A percentile compares a stretch with the other conserved stretches of the same genome.
Evolutionary conservation across 2,329 filamentous ascomycete genomes (phyloP).

Genomic region (Ambrosiella xylebori): DNA sequence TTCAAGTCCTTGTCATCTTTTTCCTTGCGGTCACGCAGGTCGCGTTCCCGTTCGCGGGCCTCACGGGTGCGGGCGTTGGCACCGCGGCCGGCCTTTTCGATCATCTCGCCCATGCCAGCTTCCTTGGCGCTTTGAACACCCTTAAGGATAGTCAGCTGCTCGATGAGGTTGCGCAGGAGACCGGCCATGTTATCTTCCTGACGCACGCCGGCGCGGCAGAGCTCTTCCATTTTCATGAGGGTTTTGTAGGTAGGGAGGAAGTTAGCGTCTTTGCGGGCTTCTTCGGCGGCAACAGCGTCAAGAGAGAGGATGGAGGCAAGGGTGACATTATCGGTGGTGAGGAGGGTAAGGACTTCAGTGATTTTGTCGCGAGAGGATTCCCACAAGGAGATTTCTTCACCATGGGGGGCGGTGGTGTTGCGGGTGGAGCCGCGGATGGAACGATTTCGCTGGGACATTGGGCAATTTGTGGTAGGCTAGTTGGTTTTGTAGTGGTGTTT

Average conservation of each 20-base stretch:
- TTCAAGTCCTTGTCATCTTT: conserved; percentile 11
- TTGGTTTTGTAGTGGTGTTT: not conserved
- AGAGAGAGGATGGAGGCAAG: conserved; percentile 23
- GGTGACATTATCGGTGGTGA: conserved; percentile 28
- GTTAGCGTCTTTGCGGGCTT: conserved; percentile 21
- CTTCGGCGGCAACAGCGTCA: conserved; percentile 26
- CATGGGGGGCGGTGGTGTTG: conserved; percentile 26
- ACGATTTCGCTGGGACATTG: conserved; percentile 28
- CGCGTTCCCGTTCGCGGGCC: conserved; percentile 1
- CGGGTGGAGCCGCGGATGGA: conserved; percentile 28
- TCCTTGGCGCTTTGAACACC: conserved; percentile 29
- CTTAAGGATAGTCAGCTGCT: conserved; percentile 26
- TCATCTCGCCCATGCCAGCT: conserved; percentile 16
- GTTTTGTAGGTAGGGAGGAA: conserved; percentile 14
- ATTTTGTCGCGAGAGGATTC: conserved; percentile 24
- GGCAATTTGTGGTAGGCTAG: conserved; percentile 2
- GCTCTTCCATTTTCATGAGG: conserved; percentile 27
- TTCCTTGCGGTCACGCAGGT: conserved; percentile 14
- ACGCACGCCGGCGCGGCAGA: conserved; percentile 27
- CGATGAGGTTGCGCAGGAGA: conserved; percentile 23
- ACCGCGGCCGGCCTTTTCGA: conserved; percentile 3
- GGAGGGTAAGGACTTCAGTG: conserved; percentile 23
- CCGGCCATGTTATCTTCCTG: conserved; percentile 23
- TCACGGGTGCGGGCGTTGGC: conserved; percentile 8
- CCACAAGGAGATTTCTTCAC: conserved; percentile 29